Evolutionary conservation across 2,329 filamentous ascomycete species (phyloP).

Genomic region (Aspergillus aculeatus): DNA sequence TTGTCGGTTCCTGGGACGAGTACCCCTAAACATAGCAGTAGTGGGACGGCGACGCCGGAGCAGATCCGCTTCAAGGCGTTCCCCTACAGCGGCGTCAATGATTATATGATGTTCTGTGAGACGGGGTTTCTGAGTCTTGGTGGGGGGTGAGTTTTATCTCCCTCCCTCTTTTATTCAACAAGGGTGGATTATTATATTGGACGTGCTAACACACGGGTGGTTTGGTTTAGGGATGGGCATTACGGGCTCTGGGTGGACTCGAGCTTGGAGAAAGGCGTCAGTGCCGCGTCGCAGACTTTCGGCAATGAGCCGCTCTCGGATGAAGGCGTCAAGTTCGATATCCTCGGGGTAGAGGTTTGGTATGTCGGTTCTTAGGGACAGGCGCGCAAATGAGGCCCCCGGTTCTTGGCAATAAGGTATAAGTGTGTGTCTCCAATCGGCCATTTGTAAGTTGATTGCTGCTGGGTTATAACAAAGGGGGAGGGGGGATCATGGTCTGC

Average conservation of each 20-base stretch:
- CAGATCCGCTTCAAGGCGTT: constrained; percentile 95
- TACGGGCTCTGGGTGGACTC: constrained; percentile 95
- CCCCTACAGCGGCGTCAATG: constrained; percentile 91
- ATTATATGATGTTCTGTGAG: constrained; percentile 95
- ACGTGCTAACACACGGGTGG: neutral
- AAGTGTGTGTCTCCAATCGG: neutral
- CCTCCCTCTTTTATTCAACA: neutral
- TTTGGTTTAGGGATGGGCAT: constrained; percentile 65
- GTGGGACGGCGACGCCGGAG: constrained; percentile 61
- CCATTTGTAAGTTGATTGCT: neutral
- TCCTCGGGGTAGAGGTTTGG: constrained; percentile 91
- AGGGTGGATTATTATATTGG: neutral
- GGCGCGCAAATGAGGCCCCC: neutral
- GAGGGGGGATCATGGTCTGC: neutral
- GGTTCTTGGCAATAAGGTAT: neutral
- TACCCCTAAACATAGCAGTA: too few relatives aligned
- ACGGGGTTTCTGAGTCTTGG: constrained; percentile 80
- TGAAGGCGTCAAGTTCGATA: constrained; percentile 85
- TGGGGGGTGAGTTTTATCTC: constrained; percentile 57
- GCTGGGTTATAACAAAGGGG: neutral
- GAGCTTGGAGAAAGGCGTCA: constrained; percentile 78
- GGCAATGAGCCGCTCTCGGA: constrained; percentile 93
- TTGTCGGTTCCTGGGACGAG: neutral
- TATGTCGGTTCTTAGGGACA: constrained; percentile 63
- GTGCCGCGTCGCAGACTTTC: constrained; percentile 82